Evolutionary conservation across 495 filamentous ascomycete genomes (phyloP), one percentile per base, ranked within the genome.

Genomic region (Penicillium ochrochloron): DNA sequence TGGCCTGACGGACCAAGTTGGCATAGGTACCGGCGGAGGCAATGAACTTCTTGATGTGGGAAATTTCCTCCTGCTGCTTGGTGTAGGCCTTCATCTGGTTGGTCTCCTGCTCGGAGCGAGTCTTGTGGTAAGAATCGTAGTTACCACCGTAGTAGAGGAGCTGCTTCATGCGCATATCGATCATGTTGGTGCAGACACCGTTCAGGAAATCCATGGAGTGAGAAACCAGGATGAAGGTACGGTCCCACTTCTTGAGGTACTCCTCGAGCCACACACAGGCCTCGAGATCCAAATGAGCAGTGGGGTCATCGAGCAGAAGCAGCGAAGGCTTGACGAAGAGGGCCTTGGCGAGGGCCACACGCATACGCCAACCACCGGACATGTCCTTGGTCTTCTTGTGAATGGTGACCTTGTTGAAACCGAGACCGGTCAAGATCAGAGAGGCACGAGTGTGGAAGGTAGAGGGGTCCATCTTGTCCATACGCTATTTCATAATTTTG

Each of bases 41-140:
- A 76, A 99, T 99, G 86, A 99, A 99, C 82, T 97, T 97, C 86
- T 99, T 99, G 87, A 99, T 99, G 83, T 99, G 95, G 66, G 87
- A 82, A 73, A 99, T 99, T 85, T 99, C 95, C 62, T 99, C 95
- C 75, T 99, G 95, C 75, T 99, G 95, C 84, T 99, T 99, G 75
- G 88, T 83, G 85, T 99, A 99, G 52, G 96, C 94, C 83, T 97
- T 99, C 86, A 88, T 89, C 83, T 99, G 96, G 84, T 99, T 99
- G 76, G 87, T 88, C 81, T 99, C 95, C 80, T 98, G 92, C 74
- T 99, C 95, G 34, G 83, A 78, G 61, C 95, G 87, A 27, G 96
- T 98, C 90, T 98, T 98, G 77, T 89, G 84, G 84, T 99, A 96
- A 39, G 94, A 91, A 79, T 99, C 95, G 86, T 98, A 99, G 85